Conservation (phyloP, 2,329 filamentous ascomycete species). For the Ascochyta pisi region DNA sequence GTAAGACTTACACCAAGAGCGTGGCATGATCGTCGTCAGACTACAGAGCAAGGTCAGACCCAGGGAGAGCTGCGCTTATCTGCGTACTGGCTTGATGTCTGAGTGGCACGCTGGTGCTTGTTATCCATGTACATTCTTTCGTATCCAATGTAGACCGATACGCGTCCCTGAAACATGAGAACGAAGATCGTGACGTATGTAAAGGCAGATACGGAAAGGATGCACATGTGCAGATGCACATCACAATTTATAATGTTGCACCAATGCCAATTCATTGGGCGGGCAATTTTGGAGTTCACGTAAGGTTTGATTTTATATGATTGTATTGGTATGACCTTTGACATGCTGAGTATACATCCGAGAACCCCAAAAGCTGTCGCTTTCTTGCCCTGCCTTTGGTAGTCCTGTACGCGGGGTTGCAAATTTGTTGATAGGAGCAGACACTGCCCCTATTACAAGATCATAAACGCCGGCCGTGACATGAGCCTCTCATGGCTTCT, state of each 20-base stretch:
- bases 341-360: neutral
- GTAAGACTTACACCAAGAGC: too few species aligned
- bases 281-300: neutral
- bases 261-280: neutral
- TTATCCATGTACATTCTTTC: neutral
- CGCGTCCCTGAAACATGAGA: neutral
- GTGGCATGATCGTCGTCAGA: too few species aligned
- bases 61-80: too few species aligned
- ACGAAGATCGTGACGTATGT: neutral
- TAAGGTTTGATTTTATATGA: neutral
- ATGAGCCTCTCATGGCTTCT: neutral
- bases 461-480: constrained; percentile 1
- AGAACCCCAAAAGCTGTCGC: neutral
- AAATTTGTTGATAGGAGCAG: neutral
- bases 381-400: neutral
- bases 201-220: neutral
- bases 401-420: neutral
- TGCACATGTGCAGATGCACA: neutral
- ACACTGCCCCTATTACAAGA: neutral
- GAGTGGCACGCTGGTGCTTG: neutral
- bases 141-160: neutral
- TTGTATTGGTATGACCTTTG: neutral
- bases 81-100: neutral
- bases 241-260: neutral
- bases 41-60: too few species aligned